Evolutionary conservation across 129 eudicot genomes (phyloP).

Genomic region (Escallonia rubra): DNA sequence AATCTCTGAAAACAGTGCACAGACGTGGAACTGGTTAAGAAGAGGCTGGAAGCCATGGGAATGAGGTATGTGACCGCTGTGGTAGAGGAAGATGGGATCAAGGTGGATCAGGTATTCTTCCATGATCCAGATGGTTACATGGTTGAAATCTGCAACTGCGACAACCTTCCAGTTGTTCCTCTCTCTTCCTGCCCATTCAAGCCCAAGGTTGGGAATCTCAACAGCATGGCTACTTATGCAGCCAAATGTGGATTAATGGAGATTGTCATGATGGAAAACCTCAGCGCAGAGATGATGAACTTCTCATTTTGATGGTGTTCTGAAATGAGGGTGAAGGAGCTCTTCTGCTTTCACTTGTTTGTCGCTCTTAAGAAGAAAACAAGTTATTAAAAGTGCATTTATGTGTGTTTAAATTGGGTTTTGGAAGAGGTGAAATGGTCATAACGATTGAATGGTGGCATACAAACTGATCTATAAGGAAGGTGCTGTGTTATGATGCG

Average conservation of each 20-base stretch:
- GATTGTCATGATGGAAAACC: conserved; percentile 21
- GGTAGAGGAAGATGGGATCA: conserved; percentile 28
- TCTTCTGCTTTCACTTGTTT: not conserved
- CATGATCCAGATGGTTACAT: conserved; percentile 48
- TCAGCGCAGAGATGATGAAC: conserved; percentile 23
- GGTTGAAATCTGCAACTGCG: conserved; percentile 39
- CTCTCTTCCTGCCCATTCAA: conserved; percentile 16
- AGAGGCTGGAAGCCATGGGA: conserved; percentile 22
- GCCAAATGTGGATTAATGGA: conserved; percentile 11
- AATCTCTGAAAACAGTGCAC: conserved; percentile 13
- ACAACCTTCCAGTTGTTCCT: conserved; percentile 24
- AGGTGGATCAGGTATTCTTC: conserved; percentile 37
- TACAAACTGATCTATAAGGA: too few relatives aligned
- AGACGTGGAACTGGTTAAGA: conserved; percentile 20
- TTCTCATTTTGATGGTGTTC: conserved; percentile 13
- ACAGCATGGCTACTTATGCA: not conserved
- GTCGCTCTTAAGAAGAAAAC: not conserved
- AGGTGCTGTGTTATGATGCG: too few relatives aligned
- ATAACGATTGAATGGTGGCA: not conserved
- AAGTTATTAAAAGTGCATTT: not conserved
- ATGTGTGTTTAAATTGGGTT: not conserved
- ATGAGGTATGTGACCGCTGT: conserved; percentile 17
- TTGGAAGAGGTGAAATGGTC: not conserved
- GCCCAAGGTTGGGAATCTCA: not conserved
- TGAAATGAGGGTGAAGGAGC: not conserved